These are phyloP conservation scores for Populus hybrid DNA, from an alignment of 441 rosid species.

Conservation along the genomic window DNA sequence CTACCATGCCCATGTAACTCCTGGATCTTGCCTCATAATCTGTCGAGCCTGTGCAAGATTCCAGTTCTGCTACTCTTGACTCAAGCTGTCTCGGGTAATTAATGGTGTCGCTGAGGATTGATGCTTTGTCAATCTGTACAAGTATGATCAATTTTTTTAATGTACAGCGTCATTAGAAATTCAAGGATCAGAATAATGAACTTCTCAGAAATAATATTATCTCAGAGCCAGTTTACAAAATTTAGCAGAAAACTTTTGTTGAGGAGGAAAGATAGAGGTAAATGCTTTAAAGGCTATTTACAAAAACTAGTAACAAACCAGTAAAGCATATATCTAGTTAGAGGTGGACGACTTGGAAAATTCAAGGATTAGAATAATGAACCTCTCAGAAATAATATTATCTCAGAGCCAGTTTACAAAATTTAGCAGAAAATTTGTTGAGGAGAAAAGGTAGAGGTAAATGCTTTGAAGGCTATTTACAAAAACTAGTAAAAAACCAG, in stretches of 20 bases:
- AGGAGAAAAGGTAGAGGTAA: neutral
- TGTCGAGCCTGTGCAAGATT: constrained; percentile 62
- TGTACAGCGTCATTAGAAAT: neutral
- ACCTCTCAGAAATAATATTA: neutral
- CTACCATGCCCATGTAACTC: constrained; percentile 40
- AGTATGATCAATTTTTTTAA: constrained; percentile 1
- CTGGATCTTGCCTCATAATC: constrained; percentile 41
- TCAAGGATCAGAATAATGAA: neutral
- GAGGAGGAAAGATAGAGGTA: too few relatives aligned
- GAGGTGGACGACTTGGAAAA: too few relatives aligned
- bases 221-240: too few relatives aligned
- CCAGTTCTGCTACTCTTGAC: constrained; percentile 69
- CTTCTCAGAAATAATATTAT: too few relatives aligned
- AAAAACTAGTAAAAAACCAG: neutral
- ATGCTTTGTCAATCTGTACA: constrained; percentile 57
- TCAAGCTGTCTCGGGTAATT: constrained; percentile 57
- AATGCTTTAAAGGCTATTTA: too few relatives aligned
- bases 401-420: neutral
- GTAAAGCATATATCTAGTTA: too few relatives aligned
- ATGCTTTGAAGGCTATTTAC: neutral
- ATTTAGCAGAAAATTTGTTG: neutral
- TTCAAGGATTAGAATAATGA: too few relatives aligned
- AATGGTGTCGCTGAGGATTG: constrained; percentile 57
- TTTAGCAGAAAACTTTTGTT: too few relatives aligned
- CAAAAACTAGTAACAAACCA: too few relatives aligned